A percentile compares a stretch with the other conserved stretches of the same genome.
phyloP scores from a whole-genome alignment of 2,329 filamentous ascomycete species.

The Cladosporium sp. region DNA sequence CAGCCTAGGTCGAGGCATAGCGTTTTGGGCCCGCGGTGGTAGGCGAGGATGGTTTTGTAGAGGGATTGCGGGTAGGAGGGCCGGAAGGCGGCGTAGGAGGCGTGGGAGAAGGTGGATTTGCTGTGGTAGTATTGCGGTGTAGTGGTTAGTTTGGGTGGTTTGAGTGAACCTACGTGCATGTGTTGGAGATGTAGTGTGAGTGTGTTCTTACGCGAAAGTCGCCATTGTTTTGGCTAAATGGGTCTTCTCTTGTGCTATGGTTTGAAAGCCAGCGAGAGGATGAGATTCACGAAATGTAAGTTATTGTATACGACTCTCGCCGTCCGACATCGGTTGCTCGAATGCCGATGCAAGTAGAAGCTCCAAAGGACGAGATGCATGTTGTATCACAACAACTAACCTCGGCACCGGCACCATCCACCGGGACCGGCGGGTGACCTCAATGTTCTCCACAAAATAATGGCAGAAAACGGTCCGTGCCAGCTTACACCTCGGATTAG shows the following conservation, averaged over 20 bases:
- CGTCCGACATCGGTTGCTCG: neutral
- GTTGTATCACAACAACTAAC: no score
- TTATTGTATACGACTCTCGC: no score
- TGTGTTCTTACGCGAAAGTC: conserved; percentile 43
- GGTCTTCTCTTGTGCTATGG: neutral
- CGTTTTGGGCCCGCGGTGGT: conserved; percentile 43
- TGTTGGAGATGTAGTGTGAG: neutral
- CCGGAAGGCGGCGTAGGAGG: conserved; percentile 57
- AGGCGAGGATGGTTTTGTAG: conserved; percentile 51
- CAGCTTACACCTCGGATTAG: no score
- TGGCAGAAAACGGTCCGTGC: no score
- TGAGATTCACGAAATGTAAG: no score
- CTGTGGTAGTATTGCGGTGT: conserved; percentile 31
- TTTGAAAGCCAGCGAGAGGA: neutral
- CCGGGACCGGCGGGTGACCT: no score
- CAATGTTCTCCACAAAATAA: no score
- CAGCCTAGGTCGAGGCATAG: conserved; percentile 58
- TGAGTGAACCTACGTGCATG: conserved; percentile 6
- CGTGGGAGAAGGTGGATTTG: conserved; percentile 53
- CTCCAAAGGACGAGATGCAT: no score
- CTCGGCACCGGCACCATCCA: no score
- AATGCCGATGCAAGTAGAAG: no score
- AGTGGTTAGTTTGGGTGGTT: neutral
- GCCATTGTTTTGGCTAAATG: conserved; percentile 39
- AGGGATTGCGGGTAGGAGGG: conserved; percentile 55